Base-by-base conservation (phyloP, 2,329 filamentous ascomycete species). In the Cladosporium colombiae region DNA sequence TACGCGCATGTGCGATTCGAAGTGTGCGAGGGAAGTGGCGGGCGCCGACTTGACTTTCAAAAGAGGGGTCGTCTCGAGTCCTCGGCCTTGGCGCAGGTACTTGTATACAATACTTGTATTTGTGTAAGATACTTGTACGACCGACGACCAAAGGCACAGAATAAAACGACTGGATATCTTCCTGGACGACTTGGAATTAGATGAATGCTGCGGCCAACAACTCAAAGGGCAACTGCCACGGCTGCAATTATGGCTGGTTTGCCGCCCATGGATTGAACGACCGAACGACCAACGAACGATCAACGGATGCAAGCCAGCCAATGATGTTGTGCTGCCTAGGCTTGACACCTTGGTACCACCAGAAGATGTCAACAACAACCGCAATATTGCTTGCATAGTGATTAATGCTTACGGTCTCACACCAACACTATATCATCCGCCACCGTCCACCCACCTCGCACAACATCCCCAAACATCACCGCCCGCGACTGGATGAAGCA, bases 361-460 rank as follows among this genome's bases (percentile, higher is more conserved):
- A 21, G n/a, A 46, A 4, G n/a, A 46, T 13, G n/a, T 21, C 40
- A 46, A 46, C 40, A 46, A 46, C 40, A 44, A 44, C 1, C 3
- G 40, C 46, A 14, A 50, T 13, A 5, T 18, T 27, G 49, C 23
- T n/a, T 29, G 25, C 49, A 16, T 7, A 33, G 3, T 14, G 27
- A 55, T n/a, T 2, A 18, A 44, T 7, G 37, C 37, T n/a, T 6
- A 5, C 18, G 27, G 23, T 13, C 7, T 73, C 69, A 74, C 13
- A 73, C 65, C 14, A 75, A 62, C n/a, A 71, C 66, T n/a, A 75
- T 67, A 53, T 74, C 72, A 59, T 73, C 69, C 13, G 68, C 69
- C 27, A 40, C n/a, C 7, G 67, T 65, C 69, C 68, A 68, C 2
- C 68, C 68, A 5, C 46, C 66, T 16, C 62, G 55, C 21, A 72